Evolutionary conservation across 75 land plant genomes (phyloP), one percentile per base, ranked within the genome.

Genomic region (Pinus tabuliformis): DNA sequence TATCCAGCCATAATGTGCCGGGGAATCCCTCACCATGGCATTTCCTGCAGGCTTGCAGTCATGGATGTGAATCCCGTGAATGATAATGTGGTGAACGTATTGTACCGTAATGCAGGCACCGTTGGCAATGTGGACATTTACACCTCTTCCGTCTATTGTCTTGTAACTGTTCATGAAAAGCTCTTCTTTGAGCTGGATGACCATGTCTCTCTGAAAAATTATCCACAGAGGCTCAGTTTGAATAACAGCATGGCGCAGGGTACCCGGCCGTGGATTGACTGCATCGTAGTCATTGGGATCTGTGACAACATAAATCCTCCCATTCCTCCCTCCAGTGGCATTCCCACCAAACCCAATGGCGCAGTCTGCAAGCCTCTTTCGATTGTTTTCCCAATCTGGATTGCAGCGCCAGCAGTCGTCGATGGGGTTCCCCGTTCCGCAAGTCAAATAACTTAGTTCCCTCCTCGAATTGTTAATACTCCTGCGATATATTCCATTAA

Each of bases 1-100:
- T 59, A 95, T 70, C 79, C 81, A 81, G 2, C 97, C 95, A n/a
- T 80, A 86, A 66, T 94, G 97, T n/a, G 65, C 65, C 0, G 92
- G 92, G 0, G 87, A 88, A 87, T 88, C 87, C 30, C 95, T 78
- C 13, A 94, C 92, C 86, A 80, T 86, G 61, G 94, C 95, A 57
- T 90, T 90, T 16, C 94, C 96, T 2, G 92, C 81, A 18, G 85
- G 83, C 80, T 84, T 85, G 83, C 95, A 92, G 65, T 94, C 89
- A 60, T 82, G 84, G 30, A 82, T 81, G 49, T 82, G 82, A 30
- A 82, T 28, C 5, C 84, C 84, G 36, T 82, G 84, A 22, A 82
- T 75, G 59, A 82, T 82, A 52, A 82, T 33, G 52, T 80, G 65
- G 18, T 28, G 37, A 6, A 74, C 83, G 22, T 62, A 56, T 57